Percentiles rank a stretch among this genome's conserved stretches.
Evolutionary conservation across 495 filamentous ascomycete genomes (phyloP).

Genomic region (Haplographium delicatum): DNA sequence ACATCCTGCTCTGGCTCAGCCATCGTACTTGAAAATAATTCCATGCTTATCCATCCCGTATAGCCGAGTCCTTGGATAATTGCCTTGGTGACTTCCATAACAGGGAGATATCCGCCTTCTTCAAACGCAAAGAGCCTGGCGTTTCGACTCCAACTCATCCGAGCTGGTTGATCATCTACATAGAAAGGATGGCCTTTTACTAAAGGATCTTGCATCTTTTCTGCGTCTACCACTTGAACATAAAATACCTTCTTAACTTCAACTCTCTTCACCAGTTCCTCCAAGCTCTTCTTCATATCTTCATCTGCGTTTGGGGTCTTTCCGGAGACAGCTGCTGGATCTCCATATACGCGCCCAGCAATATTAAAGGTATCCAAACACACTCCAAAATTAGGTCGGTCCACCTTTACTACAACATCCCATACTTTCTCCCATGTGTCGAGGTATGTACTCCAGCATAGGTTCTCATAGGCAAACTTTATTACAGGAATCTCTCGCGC

Average conservation of each 20-base stretch:
- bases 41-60: slow-evolving; percentile 69
- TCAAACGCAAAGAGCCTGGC: slow-evolving; percentile 72
- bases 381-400: slow-evolving; percentile 69
- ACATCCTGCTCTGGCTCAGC: slow-evolving; percentile 45
- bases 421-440: slow-evolving; percentile 69
- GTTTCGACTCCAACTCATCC: slow-evolving; percentile 80
- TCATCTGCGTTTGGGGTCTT: slow-evolving; percentile 51
- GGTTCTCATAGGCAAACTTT: slow-evolving; percentile 70
- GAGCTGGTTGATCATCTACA: slow-evolving; percentile 51
- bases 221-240: slow-evolving; percentile 76
- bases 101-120: slow-evolving; percentile 67
- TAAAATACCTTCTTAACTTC: slow-evolving; percentile 69
- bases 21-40: slow-evolving; percentile 70
- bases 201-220: slow-evolving; percentile 54
- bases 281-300: slow-evolving; percentile 51
- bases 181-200: slow-evolving; percentile 60
- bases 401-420: slow-evolving; percentile 59
- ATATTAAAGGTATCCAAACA: slow-evolving; percentile 84
- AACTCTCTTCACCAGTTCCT: slow-evolving; percentile 47
- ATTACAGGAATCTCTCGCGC: slow-evolving; percentile 47
- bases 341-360: slow-evolving; percentile 66
- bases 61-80: slow-evolving; percentile 57
- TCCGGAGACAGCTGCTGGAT: slow-evolving; percentile 52
- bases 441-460: slow-evolving; percentile 69
- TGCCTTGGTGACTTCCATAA: slow-evolving; percentile 53